A percentile compares a stretch with the other conserved stretches of the same genome.
phyloP scores from a whole-genome alignment of 306 rosid genomes.

The Ceratonia siliqua region DNA sequence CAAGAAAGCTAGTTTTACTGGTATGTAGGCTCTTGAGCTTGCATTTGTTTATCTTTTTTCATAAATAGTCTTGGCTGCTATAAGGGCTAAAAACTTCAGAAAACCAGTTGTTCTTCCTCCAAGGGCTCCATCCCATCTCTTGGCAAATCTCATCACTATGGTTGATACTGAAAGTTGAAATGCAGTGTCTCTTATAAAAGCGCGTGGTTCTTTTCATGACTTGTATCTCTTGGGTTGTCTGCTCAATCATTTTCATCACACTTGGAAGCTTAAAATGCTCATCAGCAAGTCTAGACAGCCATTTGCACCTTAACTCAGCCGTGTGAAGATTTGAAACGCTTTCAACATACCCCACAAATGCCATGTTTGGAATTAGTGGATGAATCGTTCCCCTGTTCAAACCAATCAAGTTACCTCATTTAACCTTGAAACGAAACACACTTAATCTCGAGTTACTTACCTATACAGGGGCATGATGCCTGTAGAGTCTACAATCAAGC shows the following conservation, averaged over 20 bases:
- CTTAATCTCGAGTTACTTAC: background rate
- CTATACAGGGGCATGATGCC: constrained; percentile 60
- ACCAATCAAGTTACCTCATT: background rate
- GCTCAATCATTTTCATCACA: constrained; percentile 47
- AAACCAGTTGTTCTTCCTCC: constrained; percentile 62
- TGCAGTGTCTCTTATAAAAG: constrained; percentile 62
- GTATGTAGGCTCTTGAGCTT: background rate
- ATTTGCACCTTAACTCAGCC: constrained; percentile 59
- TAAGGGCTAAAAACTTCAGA: constrained; percentile 63
- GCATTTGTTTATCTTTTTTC: background rate
- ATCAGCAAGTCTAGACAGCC: constrained; percentile 53
- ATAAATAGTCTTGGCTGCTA: constrained; percentile 51
- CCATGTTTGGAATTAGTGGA: constrained; percentile 67
- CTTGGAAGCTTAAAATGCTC: constrained; percentile 60
- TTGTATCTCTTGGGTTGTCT: constrained; percentile 37
- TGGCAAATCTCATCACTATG: constrained; percentile 63
- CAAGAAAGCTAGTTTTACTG: too few species aligned
- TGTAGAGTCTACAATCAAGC: constrained; percentile 48
- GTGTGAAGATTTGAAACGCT: constrained; percentile 67
- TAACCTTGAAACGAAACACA: too few species aligned
- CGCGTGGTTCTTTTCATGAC: constrained; percentile 59
- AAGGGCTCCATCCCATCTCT: constrained; percentile 53
- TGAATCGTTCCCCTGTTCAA: constrained; percentile 53
- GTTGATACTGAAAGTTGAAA: constrained; percentile 72
- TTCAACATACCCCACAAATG: constrained; percentile 62